Percentiles rank a stretch among this genome's conserved stretches.
These are phyloP conservation scores for Neurospora tetraspora DNA, from an alignment of 495 filamentous ascomycete genomes.

Conservation along the genomic window DNA sequence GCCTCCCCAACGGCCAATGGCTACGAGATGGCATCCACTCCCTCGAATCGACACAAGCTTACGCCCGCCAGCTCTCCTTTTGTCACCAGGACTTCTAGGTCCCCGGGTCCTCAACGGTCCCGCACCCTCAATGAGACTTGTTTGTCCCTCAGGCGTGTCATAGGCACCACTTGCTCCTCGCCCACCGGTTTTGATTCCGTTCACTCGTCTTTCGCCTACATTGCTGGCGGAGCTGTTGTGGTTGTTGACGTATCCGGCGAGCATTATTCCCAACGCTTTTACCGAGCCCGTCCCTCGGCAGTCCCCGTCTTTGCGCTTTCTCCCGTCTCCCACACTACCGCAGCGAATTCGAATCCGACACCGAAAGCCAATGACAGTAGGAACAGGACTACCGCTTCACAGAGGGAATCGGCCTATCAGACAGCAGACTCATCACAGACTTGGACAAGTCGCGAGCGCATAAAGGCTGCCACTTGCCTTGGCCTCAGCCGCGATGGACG, in stretches of 20 bases:
- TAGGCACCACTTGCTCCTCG: conserved; percentile 77
- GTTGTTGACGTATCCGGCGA: conserved; percentile 72
- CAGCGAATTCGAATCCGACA: conserved; percentile 44
- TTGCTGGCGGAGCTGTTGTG: conserved; percentile 87
- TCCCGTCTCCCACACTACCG: conserved; percentile 25
- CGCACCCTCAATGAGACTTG: conserved; percentile 34
- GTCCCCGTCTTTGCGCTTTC: conserved; percentile 47
- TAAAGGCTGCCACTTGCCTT: conserved; percentile 94
- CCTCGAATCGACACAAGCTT: conserved; percentile 56
- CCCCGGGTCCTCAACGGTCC: conserved; percentile 43
- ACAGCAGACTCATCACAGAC: conserved; percentile 42
- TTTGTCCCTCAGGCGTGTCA: conserved; percentile 69
- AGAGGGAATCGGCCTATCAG: conserved; percentile 43
- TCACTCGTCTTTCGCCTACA: conserved; percentile 72
- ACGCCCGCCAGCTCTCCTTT: conserved; percentile 74
- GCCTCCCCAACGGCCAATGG: conserved; percentile 33
- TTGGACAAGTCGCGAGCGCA: conserved; percentile 77
- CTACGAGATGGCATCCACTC: conserved; percentile 48
- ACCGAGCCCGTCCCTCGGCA: conserved; percentile 73
- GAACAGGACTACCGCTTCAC: conserved; percentile 41
- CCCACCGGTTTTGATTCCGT: conserved; percentile 81
- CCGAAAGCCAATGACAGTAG: conserved; percentile 54
- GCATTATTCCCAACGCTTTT: conserved; percentile 74
- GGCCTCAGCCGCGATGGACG: conserved; percentile 83
- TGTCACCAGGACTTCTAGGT: conserved; percentile 49